Evolutionary conservation across 192 early-diverging fungal species (phyloP), one percentile per base, ranked within the genome.

Genomic region (Allomyces macrogynus): DNA sequence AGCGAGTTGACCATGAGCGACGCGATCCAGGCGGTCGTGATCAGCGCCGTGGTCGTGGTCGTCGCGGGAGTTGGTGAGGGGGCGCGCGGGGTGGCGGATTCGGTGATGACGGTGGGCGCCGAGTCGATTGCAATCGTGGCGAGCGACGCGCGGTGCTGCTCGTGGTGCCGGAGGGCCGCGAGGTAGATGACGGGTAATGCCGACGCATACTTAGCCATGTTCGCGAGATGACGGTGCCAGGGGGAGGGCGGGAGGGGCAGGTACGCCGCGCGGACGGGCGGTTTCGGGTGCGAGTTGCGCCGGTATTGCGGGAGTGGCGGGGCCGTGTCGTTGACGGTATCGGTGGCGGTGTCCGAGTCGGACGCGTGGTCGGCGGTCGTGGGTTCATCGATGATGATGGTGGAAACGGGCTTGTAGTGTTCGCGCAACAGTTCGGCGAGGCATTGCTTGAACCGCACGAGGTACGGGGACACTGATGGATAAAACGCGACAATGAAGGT

Each of bases 201-300:
- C 10, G 91, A 88, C 8, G 83, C 73, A 65, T 99, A 99, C 68
- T 99, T 99, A 32, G 91, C 64, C 0, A 92, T 90, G 72, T 99
- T 99, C 66, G 87, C 84, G 60, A 96, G 65, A 61, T 95, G 93
- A n/a, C 89, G 75, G 42, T 67, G 71, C 24, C 78, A 72, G 20
- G 73, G 78, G 63, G 75, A 66, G 0, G 66, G 62, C 1, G 64
- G 66, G 4, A 70, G 62, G 18, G 68, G 65, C 27, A 75, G 62
- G 40, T 74, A 76, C 5, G 61, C 66, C 65, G 77, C 75, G 23
- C 73, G 77, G 23, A 75, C 27, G 23, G 49, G 5, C 23, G 42
- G 27, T 26, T 1, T 23, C 25, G n/a, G 63, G 24, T 26, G 24
- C 42, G 40, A 25, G 10, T 18, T 43, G 42, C 18, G 64, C n/a